Conservation (phyloP, 2,329 filamentous ascomycete species). For the Stachybotrys elegans region DNA sequence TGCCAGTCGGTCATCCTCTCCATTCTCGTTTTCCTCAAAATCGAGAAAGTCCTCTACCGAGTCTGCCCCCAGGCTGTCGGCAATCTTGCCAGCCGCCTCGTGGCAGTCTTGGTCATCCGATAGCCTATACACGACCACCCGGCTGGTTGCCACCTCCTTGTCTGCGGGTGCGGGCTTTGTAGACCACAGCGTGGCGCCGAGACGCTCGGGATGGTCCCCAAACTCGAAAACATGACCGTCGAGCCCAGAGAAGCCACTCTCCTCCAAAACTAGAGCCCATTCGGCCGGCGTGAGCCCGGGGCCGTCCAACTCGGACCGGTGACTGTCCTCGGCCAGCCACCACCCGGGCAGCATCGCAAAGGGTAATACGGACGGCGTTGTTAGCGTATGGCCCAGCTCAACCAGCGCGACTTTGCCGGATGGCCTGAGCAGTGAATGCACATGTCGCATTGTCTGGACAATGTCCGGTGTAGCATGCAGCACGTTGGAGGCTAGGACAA, state of each 20-base stretch:
- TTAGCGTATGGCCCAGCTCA: not conserved
- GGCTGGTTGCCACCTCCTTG: not conserved
- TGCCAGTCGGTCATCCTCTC: not conserved
- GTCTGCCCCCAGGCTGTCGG: not conserved
- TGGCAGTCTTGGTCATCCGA: not conserved
- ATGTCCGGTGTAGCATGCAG: slow-evolving; percentile 28
- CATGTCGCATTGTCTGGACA: slow-evolving; percentile 19
- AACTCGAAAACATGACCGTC: slow-evolving; percentile 1
- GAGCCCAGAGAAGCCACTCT: slow-evolving; percentile 3
- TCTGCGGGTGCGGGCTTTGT: not conserved
- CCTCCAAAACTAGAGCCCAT: not conserved
- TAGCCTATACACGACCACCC: not conserved
- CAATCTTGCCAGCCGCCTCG: not conserved
- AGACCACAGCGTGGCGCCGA: not conserved
- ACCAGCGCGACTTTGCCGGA: slow-evolving; percentile 24
- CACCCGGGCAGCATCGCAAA: slow-evolving; percentile 26
- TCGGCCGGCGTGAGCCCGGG: not conserved
- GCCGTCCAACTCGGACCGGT: not conserved
- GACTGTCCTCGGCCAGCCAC: slow-evolving; percentile 19
- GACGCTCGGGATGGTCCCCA: not conserved
- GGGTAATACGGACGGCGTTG: slow-evolving; percentile 6
- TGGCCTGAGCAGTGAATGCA: slow-evolving; percentile 30
- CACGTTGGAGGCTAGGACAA: slow-evolving; percentile 26
- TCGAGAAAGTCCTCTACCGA: not conserved
- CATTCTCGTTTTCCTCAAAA: slow-evolving; percentile 1